Conservation (phyloP, 2,329 filamentous ascomycete species). For the Venturia aucupariae region DNA sequence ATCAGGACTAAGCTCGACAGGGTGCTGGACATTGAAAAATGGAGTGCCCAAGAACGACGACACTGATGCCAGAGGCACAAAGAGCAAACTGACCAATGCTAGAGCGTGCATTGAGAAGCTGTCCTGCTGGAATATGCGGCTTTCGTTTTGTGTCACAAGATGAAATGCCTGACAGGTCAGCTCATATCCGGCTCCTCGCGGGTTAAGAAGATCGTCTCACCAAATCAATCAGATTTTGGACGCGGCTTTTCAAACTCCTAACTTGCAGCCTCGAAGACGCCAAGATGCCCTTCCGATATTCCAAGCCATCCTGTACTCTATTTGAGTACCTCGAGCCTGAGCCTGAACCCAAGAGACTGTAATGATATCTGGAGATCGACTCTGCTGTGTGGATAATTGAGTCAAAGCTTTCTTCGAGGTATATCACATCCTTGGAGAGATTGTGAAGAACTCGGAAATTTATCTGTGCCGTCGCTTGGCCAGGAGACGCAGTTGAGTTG, state of each 20-base stretch:
- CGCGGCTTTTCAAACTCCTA: slow-evolving; percentile 27
- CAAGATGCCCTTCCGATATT: neutral
- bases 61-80: slow-evolving; percentile 32
- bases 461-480: slow-evolving; percentile 18
- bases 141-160: slow-evolving; percentile 32
- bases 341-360: slow-evolving; percentile 17
- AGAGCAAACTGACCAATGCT: slow-evolving; percentile 35
- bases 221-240: slow-evolving; percentile 28
- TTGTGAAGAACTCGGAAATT: slow-evolving; percentile 28
- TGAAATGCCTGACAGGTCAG: slow-evolving; percentile 25
- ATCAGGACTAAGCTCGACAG: slow-evolving; percentile 16
- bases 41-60: slow-evolving; percentile 25
- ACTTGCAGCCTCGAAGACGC: slow-evolving; percentile 26
- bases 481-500: slow-evolving; percentile 18
- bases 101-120: slow-evolving; percentile 38
- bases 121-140: slow-evolving; percentile 28
- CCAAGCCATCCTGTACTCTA: neutral
- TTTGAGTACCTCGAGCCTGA: neutral
- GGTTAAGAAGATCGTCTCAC: slow-evolving; percentile 15
- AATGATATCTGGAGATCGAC: slow-evolving; percentile 24
- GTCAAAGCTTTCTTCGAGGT: slow-evolving; percentile 26
- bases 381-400: slow-evolving; percentile 13
- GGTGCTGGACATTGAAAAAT: slow-evolving; percentile 19
- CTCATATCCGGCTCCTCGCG: neutral
- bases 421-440: slow-evolving; percentile 31